These are phyloP conservation scores for Phytophthora megakarya DNA, from an alignment of 352 stramenopile species.

Conservation along the genomic window DNA sequence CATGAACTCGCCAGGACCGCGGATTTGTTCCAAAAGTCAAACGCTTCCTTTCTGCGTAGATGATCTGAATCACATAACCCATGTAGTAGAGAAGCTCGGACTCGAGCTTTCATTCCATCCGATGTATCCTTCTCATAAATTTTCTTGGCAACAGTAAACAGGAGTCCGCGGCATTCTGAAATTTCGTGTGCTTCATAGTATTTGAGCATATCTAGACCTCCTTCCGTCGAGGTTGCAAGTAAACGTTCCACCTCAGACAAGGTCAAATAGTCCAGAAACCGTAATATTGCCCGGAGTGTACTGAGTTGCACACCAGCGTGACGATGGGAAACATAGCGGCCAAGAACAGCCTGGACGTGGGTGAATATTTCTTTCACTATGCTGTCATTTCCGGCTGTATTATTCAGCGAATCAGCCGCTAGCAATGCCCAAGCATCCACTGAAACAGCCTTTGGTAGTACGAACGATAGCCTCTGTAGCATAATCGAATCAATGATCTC, in stretches of 20 bases:
- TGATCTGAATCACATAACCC: conserved; percentile 59
- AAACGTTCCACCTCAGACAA: conserved; percentile 31
- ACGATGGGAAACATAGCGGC: conserved; percentile 59
- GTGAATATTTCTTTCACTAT: conserved; percentile 51
- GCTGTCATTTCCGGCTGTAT: conserved; percentile 46
- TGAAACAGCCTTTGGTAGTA: conserved; percentile 59
- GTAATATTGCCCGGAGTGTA: conserved; percentile 47
- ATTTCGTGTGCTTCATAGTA: conserved; percentile 46
- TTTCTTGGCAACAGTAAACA: conserved; percentile 50
- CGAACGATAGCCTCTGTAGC: conserved; percentile 70
- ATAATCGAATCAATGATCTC: conserved; percentile 68
- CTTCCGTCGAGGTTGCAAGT: conserved; percentile 32
- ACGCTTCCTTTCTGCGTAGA: conserved; percentile 41
- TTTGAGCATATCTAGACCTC: conserved; percentile 47
- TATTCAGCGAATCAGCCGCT: conserved; percentile 49
- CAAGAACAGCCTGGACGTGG: conserved; percentile 51
- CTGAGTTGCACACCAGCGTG: conserved; percentile 53
- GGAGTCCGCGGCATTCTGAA: conserved; percentile 39
- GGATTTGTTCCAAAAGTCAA: conserved; percentile 56
- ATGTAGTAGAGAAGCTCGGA: conserved; percentile 47
- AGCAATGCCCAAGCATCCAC: conserved; percentile 66
- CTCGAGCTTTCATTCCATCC: conserved; percentile 16
- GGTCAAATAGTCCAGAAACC: conserved; percentile 42
- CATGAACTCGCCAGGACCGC: conserved; percentile 39
- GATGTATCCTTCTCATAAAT: conserved; percentile 38